A percentile compares a stretch with the other conserved stretches of the same genome.
These are phyloP conservation scores for Aureococcus anophagefferens DNA, from an alignment of 108 stramenopile species.

Conservation along the genomic window DNA sequence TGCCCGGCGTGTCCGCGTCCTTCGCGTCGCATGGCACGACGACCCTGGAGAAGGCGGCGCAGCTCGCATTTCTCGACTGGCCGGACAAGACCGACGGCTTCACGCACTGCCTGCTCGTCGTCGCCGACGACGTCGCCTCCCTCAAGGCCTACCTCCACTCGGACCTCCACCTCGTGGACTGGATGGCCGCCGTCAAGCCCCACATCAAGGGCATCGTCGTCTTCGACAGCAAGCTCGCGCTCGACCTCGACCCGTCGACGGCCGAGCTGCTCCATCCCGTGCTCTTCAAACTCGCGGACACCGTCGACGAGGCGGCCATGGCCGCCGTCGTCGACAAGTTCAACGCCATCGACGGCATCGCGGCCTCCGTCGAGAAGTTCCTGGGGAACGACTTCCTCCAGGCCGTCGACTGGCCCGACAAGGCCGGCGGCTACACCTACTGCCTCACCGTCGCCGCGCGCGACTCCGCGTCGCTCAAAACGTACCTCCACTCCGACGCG, in stretches of 20 bases:
- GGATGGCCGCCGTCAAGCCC: background rate
- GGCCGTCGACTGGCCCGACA: background rate
- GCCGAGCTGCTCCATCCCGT: background rate
- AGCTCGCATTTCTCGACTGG: background rate
- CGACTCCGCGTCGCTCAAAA: background rate
- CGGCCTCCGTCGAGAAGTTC: background rate
- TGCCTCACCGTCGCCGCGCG: background rate
- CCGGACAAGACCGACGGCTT: background rate
- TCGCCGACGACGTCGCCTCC: background rate
- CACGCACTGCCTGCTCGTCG: background rate
- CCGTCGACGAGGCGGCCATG: background rate
- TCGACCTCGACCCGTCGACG: background rate
- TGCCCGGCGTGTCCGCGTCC: background rate
- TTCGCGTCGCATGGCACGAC: no score
- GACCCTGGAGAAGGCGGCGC: background rate
- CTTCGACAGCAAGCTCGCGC: background rate
- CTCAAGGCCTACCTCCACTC: background rate
- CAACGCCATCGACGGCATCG: background rate
- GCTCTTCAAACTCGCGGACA: background rate
- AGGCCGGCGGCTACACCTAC: background rate
- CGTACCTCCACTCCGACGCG: background rate
- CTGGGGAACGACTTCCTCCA: background rate
- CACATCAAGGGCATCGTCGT: background rate
- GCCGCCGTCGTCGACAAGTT: background rate
- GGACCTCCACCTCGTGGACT: background rate